These are phyloP conservation scores for Fusarium brachygibbosum DNA, from an alignment of 2,329 filamentous ascomycete species.

Conservation along the genomic window DNA sequence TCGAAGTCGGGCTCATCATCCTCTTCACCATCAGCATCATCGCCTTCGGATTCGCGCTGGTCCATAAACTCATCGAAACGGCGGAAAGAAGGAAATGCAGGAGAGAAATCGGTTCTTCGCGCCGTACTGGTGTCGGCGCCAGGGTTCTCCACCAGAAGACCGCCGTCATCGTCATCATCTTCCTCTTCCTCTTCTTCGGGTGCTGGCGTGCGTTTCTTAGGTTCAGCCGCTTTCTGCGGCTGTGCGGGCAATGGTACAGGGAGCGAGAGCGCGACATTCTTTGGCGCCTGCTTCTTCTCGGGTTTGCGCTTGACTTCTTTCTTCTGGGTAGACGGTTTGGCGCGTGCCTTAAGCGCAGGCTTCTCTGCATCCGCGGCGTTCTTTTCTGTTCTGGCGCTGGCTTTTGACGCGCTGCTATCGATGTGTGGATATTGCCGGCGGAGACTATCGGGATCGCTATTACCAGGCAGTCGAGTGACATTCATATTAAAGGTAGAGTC, in stretches of 20 bases:
- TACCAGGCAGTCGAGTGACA: conserved; percentile 76
- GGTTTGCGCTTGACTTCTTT: conserved; percentile 52
- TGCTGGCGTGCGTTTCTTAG: conserved; percentile 50
- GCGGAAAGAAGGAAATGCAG: conserved; percentile 61
- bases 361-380: conserved; percentile 37
- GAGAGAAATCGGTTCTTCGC: conserved; percentile 61
- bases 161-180: conserved; percentile 69
- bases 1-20: conserved; percentile 63
- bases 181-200: conserved; percentile 67
- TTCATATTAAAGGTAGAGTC: conserved; percentile 92
- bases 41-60: conserved; percentile 61
- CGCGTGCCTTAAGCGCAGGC: conserved; percentile 44
- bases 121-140: conserved; percentile 59
- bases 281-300: conserved; percentile 54
- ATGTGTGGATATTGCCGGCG: conserved; percentile 77
- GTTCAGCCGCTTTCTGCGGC: conserved; percentile 40
- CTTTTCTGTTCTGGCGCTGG: conserved; percentile 28
- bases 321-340: conserved; percentile 46
- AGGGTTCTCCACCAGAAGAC: conserved; percentile 72
- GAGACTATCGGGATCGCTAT: conserved; percentile 73
- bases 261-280: conserved; percentile 54
- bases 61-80: conserved; percentile 68
- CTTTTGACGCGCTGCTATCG: conserved; percentile 50
- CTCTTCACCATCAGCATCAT: conserved; percentile 62
- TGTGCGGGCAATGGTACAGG: conserved; percentile 51